Conservation (phyloP, 2,329 filamentous ascomycete genomes). For the Taxawa tesnikishii region DNA sequence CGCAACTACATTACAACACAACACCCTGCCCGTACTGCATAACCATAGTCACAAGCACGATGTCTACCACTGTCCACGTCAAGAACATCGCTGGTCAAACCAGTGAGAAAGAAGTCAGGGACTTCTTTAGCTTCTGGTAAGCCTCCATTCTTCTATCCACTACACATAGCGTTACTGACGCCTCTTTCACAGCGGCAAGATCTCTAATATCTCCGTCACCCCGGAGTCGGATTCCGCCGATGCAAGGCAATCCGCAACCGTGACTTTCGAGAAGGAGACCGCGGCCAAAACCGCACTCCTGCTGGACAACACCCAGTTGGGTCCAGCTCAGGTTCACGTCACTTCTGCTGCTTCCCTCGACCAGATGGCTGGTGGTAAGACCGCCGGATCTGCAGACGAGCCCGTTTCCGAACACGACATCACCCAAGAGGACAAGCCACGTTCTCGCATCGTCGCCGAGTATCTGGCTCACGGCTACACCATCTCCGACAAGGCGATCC, state of each 20-base stretch:
- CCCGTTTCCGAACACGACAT: conserved; percentile 55
- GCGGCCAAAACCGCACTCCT: conserved; percentile 94
- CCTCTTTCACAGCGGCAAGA: conserved; percentile 61
- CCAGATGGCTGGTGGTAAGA: conserved; percentile 48
- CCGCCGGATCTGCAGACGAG: conserved; percentile 39
- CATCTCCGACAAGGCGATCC: conserved; percentile 63
- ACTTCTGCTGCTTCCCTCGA: conserved; percentile 56
- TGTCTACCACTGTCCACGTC: conserved; percentile 65
- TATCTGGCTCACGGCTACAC: conserved; percentile 93
- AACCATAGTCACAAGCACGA: too few relatives aligned
- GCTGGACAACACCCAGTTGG: conserved; percentile 92
- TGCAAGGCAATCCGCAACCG: conserved; percentile 70
- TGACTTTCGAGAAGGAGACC: conserved; percentile 93
- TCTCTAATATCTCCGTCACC: conserved; percentile 68
- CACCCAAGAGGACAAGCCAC: conserved; percentile 92
- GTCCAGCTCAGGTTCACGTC: conserved; percentile 64
- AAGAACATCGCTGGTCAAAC: conserved; percentile 77
- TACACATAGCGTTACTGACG: conserved; percentile 1
- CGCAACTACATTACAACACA: too few relatives aligned
- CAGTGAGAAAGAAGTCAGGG: conserved; percentile 78
- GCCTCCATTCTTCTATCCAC: conserved; percentile 15
- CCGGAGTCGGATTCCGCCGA: conserved; percentile 40
- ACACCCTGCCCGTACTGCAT: too few relatives aligned
- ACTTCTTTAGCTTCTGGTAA: conserved; percentile 96
- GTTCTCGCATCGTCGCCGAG: conserved; percentile 84